These are phyloP conservation scores for Toxoplasma gondii DNA, from an alignment of 169 alveolate species.

Conservation along the genomic window DNA sequence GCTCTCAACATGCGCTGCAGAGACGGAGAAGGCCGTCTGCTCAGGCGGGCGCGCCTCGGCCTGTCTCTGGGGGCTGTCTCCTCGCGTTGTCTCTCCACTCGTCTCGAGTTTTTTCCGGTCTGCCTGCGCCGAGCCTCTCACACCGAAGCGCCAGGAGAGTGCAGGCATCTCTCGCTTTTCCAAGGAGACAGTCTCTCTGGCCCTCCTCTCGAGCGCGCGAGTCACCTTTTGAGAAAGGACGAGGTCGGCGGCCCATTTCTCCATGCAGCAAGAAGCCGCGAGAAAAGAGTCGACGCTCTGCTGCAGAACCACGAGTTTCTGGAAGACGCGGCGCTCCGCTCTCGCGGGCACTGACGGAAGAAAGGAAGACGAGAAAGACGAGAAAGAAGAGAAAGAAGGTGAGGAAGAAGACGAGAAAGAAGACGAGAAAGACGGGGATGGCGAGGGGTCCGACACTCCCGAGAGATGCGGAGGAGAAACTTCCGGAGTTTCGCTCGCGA, in stretches of 20 bases:
- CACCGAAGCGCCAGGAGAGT: not conserved
- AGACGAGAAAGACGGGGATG: not conserved
- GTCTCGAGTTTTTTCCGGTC: not conserved
- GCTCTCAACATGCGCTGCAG: not conserved
- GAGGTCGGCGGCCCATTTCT: not conserved
- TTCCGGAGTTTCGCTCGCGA: no score
- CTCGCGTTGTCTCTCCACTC: not conserved
- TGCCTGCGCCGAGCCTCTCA: not conserved
- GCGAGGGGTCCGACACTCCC: not conserved
- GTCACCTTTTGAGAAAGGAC: not conserved
- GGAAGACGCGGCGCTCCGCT: not conserved
- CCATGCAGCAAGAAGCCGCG: not conserved
- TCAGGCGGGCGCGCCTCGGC: not conserved
- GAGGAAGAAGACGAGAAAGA: not conserved
- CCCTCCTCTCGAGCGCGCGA: not conserved
- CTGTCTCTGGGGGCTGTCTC: not conserved
- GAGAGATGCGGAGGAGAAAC: no score
- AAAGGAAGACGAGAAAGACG: not conserved
- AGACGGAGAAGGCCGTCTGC: not conserved
- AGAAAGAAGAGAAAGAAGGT: not conserved
- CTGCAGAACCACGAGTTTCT: slow-evolving; percentile 11
- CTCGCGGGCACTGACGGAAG: not conserved
- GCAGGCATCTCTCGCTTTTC: no score
- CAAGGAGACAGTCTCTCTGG: not conserved
- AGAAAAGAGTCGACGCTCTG: not conserved